Conservation (phyloP, 495 filamentous ascomycete species). For the Collariella sp. region DNA sequence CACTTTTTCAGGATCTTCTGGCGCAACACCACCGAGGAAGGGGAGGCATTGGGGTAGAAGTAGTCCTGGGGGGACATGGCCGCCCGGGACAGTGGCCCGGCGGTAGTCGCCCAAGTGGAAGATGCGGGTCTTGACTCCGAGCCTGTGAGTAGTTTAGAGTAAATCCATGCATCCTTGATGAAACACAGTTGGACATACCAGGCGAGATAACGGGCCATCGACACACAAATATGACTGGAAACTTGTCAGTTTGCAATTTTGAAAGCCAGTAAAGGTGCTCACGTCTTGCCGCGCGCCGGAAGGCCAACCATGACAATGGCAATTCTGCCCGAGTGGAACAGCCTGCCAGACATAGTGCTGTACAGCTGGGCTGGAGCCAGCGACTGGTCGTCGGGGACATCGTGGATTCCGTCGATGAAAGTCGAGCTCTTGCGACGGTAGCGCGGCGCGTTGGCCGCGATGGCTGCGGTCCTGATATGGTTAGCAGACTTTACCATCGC, state of each 20-base stretch:
- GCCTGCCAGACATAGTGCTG: conserved; percentile 89
- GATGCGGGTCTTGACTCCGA: conserved; percentile 94
- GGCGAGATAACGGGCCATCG: conserved; percentile 85
- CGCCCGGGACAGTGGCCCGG: conserved; percentile 76
- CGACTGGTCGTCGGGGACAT: conserved; percentile 65
- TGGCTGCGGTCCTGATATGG: conserved; percentile 61
- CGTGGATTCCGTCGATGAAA: conserved; percentile 96
- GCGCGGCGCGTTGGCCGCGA: conserved; percentile 75
- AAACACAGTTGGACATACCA: conserved; percentile 50
- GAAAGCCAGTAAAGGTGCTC: neutral
- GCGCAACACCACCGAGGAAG: conserved; percentile 75
- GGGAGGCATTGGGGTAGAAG: conserved; percentile 90
- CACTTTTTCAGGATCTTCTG: conserved; percentile 98
- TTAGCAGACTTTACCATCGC: conserved; percentile 12
- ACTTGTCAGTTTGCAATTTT: neutral
- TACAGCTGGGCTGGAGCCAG: conserved; percentile 96
- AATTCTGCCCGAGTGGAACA: conserved; percentile 96
- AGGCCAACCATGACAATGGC: conserved; percentile 95
- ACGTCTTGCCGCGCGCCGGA: conserved; percentile 95
- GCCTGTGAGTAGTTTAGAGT: conserved; percentile 51
- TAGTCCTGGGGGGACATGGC: conserved; percentile 94
- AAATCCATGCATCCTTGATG: conserved; percentile 7
- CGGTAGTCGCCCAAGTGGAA: conserved; percentile 98
- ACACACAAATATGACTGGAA: conserved; percentile 82
- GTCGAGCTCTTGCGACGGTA: conserved; percentile 83